Evolutionary conservation across 495 filamentous ascomycete species (phyloP).

Genomic region (Daldinia vernicosa): DNA sequence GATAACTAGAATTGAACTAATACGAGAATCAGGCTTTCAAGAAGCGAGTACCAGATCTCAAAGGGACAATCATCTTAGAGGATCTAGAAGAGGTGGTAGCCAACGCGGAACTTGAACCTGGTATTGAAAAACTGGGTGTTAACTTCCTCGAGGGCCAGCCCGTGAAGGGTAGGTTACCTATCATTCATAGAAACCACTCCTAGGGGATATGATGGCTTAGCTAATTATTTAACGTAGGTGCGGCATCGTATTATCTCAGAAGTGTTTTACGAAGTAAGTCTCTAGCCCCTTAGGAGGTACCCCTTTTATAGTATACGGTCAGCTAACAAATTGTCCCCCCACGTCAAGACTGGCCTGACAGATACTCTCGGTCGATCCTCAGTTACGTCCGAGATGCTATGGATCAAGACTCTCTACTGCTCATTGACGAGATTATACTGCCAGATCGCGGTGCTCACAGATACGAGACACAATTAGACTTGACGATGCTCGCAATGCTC

Average conservation of each 20-base stretch:
- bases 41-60: slow-evolving; percentile 52
- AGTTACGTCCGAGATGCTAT: slow-evolving; percentile 50
- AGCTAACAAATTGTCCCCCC: slow-evolving; percentile 22
- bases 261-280: slow-evolving; percentile 43
- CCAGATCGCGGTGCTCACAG: slow-evolving; percentile 45
- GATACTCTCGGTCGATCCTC: slow-evolving; percentile 51
- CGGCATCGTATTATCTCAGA: slow-evolving; percentile 52
- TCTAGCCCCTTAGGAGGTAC: not conserved
- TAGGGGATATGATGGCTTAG: not conserved
- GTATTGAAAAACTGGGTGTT: slow-evolving; percentile 57
- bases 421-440: slow-evolving; percentile 58
- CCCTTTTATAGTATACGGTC: not conserved
- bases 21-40: slow-evolving; percentile 48
- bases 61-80: slow-evolving; percentile 61
- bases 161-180: slow-evolving; percentile 51
- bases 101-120: slow-evolving; percentile 47
- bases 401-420: slow-evolving; percentile 49
- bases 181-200: not conserved
- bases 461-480: slow-evolving; percentile 46
- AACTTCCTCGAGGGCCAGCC: slow-evolving; percentile 63
- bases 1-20: not conserved
- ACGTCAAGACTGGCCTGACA: slow-evolving; percentile 54
- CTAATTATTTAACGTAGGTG: slow-evolving; percentile 29
- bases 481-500: slow-evolving; percentile 54
- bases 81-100: slow-evolving; percentile 56